phyloP scores from a whole-genome alignment of 2,329 filamentous ascomycete species.

The Phialemoniopsis sp. region DNA sequence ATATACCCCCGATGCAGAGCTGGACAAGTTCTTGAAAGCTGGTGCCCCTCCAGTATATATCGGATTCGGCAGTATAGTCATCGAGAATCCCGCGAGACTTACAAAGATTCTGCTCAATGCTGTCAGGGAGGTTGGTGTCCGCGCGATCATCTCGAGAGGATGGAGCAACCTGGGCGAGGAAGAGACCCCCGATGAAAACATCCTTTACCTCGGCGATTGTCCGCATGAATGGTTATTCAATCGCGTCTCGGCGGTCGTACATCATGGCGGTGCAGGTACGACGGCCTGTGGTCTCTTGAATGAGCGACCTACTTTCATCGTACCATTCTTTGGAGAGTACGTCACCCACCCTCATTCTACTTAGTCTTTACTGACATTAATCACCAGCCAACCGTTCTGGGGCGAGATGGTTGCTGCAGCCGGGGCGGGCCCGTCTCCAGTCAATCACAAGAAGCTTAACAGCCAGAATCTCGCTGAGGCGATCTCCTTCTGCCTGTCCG shows the following conservation, averaged over 20 bases:
- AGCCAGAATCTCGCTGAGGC: conserved; percentile 26
- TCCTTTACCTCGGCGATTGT: conserved; percentile 47
- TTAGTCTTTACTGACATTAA: neutral
- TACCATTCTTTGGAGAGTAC: conserved; percentile 42
- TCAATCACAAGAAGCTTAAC: conserved; percentile 27
- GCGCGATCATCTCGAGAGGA: too few species aligned
- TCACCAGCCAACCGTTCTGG: conserved; percentile 35
- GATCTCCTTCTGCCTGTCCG: conserved; percentile 26
- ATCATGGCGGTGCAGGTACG: conserved; percentile 55
- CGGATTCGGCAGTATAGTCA: too few species aligned
- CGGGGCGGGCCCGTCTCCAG: conserved; percentile 33
- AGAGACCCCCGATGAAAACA: conserved; percentile 11
- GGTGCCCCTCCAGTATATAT: too few species aligned
- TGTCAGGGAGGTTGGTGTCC: too few species aligned
- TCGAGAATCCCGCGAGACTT: too few species aligned
- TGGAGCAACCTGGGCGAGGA: too few species aligned
- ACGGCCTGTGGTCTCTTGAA: conserved; percentile 47
- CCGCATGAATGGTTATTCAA: conserved; percentile 55
- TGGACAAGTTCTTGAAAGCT: too few species aligned
- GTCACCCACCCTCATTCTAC: neutral
- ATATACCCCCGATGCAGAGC: too few species aligned
- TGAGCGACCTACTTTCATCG: conserved; percentile 46
- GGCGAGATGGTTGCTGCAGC: conserved; percentile 32
- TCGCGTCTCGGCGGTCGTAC: conserved; percentile 47
- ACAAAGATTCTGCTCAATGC: too few species aligned